Evolutionary conservation across 352 stramenopile genomes (phyloP), one percentile per base, ranked within the genome.

Genomic region (Phytopythium boreale): DNA sequence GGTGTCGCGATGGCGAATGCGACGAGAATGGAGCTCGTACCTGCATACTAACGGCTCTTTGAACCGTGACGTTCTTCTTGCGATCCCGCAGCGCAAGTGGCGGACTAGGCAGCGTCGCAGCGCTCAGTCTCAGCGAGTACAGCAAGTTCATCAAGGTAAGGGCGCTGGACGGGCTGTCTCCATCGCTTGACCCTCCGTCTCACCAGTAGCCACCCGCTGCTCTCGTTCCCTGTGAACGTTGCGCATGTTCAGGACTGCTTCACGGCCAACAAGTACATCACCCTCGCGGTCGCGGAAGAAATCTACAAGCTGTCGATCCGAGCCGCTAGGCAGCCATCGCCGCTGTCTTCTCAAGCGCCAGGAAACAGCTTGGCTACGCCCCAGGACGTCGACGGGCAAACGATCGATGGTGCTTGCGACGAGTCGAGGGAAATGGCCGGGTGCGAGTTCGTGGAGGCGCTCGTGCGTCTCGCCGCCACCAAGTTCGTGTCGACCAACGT

Each of bases 61-160:
- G 26, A 41, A 37, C 9, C 17, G n/a, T n/a, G 24, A 62, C 29
- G 20, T 34, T 20, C 59, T 41, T 14, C 11, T 64, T 8, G 9
- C 60, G n/a, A 24, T 46, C 44, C n/a, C 62, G 14, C 62, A 90
- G 85, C 61, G 83, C 83, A 31, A 92, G 76, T 37, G 72, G 76
- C 14, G 79, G 84, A 0, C 75, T 69, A 11, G 85, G 85, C 3
- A 90, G 81, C 62, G 84, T 91, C 24, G 78, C 79, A 12, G 82
- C 77, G 11, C 84, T 94, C 70, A 94, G 85, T 56, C 69, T 90
- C 22, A 71, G 63, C 27, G 85, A 94, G 59, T 94, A 82, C 61
- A 79, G 74, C 63, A 94, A 92, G 62, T 85, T 94, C 57, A 69
- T 89, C 67, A 88, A 79, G 46, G 80, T 80, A 44, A 10, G 8